These are phyloP conservation scores for Coniochaeta ligniaria DNA, from an alignment of 2,329 filamentous ascomycete species.

Conservation along the genomic window DNA sequence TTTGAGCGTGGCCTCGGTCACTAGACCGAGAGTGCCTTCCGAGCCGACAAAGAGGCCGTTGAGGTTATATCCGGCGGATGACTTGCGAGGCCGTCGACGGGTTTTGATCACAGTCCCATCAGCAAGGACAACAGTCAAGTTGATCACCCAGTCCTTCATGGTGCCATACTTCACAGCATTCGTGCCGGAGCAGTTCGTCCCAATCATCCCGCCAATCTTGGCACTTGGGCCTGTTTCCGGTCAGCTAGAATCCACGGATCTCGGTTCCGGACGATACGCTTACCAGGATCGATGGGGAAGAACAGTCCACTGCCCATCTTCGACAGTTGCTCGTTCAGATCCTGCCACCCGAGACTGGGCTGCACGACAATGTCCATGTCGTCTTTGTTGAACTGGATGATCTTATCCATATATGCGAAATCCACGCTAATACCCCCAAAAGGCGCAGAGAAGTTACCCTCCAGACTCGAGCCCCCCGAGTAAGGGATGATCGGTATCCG, in stretches of 20 bases:
- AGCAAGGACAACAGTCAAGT: conserved; percentile 71
- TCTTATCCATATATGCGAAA: conserved; percentile 79
- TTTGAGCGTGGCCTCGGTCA: conserved; percentile 79
- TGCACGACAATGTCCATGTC: conserved; percentile 94
- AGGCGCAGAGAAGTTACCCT: conserved; percentile 85
- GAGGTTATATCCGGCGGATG: conserved; percentile 76
- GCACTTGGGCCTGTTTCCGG: conserved; percentile 42
- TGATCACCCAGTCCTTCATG: conserved; percentile 85
- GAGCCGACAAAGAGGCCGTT: conserved; percentile 75
- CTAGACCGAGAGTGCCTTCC: conserved; percentile 73
- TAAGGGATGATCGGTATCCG: conserved; percentile 80
- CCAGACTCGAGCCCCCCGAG: conserved; percentile 78
- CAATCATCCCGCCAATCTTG: conserved; percentile 78
- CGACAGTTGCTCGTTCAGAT: conserved; percentile 65
- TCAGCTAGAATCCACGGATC: not conserved
- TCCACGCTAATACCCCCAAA: conserved; percentile 85
- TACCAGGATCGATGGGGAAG: conserved; percentile 77
- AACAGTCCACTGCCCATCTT: conserved; percentile 72
- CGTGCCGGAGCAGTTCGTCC: conserved; percentile 70
- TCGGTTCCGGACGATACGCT: not conserved
- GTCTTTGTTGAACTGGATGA: conserved; percentile 70
- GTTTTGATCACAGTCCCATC: conserved; percentile 78
- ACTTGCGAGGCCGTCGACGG: conserved; percentile 68
- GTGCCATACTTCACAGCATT: conserved; percentile 77
- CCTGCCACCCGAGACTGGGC: conserved; percentile 87